A percentile compares a stretch with the other conserved stretches of the same genome.
These are phyloP conservation scores for Paecilomyces fulvus DNA, from an alignment of 2,329 filamentous ascomycete genomes.

Conservation along the genomic window DNA sequence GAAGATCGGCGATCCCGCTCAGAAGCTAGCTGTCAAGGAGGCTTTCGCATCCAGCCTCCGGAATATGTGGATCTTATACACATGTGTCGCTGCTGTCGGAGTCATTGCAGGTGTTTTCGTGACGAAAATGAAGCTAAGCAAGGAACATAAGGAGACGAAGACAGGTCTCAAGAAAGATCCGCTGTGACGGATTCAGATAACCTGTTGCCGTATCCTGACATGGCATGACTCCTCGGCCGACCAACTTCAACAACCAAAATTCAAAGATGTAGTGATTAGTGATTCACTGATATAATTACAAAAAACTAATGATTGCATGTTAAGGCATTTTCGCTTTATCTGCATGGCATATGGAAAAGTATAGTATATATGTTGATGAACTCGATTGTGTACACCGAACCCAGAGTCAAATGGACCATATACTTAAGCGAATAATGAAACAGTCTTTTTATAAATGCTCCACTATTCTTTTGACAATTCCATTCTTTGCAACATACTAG, in stretches of 20 bases:
- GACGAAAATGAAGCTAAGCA: conserved; percentile 36
- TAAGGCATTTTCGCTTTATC: not conserved
- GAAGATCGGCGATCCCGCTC: conserved; percentile 27
- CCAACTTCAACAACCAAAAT: not conserved
- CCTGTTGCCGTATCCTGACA: not conserved
- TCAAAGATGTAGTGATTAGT: too few species aligned
- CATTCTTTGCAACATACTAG: not conserved
- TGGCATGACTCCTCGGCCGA: not conserved
- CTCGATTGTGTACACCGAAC: not conserved
- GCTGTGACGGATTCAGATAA: not conserved
- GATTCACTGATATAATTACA: too few species aligned
- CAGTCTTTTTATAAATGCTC: not conserved
- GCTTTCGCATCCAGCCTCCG: conserved; percentile 43
- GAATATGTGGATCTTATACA: conserved; percentile 44
- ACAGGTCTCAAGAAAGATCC: conserved; percentile 34
- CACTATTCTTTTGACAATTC: not conserved
- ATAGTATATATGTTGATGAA: not conserved
- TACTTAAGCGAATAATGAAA: not conserved
- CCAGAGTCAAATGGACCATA: not conserved
- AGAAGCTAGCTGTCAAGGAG: conserved; percentile 33
- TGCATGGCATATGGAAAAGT: not conserved
- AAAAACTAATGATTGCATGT: not conserved
- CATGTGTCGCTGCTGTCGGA: conserved; percentile 32
- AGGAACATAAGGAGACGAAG: conserved; percentile 44
- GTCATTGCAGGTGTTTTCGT: conserved; percentile 39